These are phyloP conservation scores for Trichomonas tenax DNA, from an alignment of 208 protist species.

Conservation along the genomic window DNA sequence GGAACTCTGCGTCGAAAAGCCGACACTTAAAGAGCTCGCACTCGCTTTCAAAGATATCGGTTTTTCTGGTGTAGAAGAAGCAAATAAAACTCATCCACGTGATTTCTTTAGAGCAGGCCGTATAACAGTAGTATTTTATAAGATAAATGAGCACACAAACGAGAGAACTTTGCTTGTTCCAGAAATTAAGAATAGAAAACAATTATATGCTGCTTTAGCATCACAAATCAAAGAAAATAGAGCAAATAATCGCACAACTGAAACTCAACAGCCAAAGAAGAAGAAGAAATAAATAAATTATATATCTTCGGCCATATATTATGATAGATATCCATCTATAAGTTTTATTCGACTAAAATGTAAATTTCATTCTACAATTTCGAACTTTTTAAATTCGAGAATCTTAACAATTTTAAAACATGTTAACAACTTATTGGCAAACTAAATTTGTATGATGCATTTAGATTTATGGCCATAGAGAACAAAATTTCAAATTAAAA, in stretches of 20 bases:
- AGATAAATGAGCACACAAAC: not conserved
- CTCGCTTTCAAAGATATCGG: not conserved
- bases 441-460: too few species aligned
- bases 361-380: too few species aligned
- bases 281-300: not conserved
- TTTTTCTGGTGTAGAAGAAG: not conserved
- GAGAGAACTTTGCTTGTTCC: not conserved
- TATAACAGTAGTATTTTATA: not conserved
- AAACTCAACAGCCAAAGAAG: not conserved
- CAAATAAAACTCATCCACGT: not conserved
- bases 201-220: not conserved
- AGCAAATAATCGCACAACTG: not conserved
- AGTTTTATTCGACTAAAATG: too few species aligned
- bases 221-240: not conserved
- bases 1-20: not conserved
- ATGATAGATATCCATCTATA: too few species aligned
- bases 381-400: too few species aligned
- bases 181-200: not conserved
- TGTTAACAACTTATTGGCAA: too few species aligned
- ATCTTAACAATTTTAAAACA: too few species aligned
- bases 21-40: not conserved
- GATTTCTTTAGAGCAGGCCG: not conserved
- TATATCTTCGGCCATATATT: too few species aligned
- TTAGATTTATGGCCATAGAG: too few species aligned
- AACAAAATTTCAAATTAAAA: too few species aligned